Conservation (phyloP, 208 protist species). For the Kentomonas sorsogonicus region DNA sequence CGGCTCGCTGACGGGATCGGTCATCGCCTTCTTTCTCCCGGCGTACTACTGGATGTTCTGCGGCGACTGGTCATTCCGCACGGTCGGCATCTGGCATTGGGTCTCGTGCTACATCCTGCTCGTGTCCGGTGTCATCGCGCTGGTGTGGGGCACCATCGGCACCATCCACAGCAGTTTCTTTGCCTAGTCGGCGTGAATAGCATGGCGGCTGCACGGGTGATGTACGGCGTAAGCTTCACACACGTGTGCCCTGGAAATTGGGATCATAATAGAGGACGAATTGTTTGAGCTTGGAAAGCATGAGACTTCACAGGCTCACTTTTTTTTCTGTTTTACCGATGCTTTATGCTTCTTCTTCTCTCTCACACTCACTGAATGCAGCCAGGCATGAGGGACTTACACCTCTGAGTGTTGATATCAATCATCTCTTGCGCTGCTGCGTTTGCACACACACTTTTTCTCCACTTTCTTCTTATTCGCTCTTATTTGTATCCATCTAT, state of each 20-base stretch:
- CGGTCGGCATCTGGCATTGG: conserved; percentile 43
- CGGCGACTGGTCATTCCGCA: conserved; percentile 45
- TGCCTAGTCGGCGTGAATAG: too few relatives aligned
- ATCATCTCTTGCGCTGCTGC: too few relatives aligned
- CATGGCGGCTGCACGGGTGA: too few relatives aligned
- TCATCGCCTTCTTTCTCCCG: conserved; percentile 71
- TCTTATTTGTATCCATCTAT: conserved; percentile 5
- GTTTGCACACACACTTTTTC: neutral
- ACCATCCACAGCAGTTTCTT: conserved; percentile 39
- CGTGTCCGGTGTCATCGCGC: conserved; percentile 48
- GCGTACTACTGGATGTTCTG: conserved; percentile 68
- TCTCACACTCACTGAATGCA: neutral
- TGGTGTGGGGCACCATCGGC: conserved; percentile 57
- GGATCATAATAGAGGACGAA: too few relatives aligned
- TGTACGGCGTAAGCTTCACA: too few relatives aligned
- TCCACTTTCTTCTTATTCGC: neutral
- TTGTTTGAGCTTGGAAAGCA: too few relatives aligned
- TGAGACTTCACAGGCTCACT: too few relatives aligned
- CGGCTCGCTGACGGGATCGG: conserved; percentile 69
- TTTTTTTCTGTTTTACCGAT: neutral
- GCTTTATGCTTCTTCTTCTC: neutral
- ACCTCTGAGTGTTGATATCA: too few relatives aligned
- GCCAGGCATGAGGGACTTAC: too few relatives aligned
- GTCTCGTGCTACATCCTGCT: conserved; percentile 38
- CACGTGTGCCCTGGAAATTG: too few relatives aligned